These are phyloP conservation scores for Cronartium quercuum DNA, from an alignment of 1,284 basidiomycete species.

Conservation along the genomic window DNA sequence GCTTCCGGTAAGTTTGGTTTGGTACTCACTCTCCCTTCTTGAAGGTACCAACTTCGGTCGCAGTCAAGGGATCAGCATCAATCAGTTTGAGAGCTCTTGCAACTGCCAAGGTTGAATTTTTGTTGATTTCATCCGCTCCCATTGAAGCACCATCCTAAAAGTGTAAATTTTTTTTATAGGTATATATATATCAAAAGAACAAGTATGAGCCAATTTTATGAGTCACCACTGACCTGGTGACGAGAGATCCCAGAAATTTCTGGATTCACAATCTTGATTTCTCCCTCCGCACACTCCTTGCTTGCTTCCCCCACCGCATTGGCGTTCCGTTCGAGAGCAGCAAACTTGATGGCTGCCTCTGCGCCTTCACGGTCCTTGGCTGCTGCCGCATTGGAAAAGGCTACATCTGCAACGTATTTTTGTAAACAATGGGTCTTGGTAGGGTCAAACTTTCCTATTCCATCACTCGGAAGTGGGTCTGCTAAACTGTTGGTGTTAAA, in stretches of 20 bases:
- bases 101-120: conserved; percentile 7
- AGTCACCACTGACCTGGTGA: conserved; percentile 11
- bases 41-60: conserved; percentile 11
- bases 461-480: not conserved
- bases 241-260: conserved; percentile 13
- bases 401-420: conserved; percentile 16
- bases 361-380: conserved; percentile 57
- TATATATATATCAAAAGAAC: not conserved
- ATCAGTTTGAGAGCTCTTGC: conserved; percentile 10
- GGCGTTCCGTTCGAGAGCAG: conserved; percentile 64
- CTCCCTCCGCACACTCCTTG: not conserved
- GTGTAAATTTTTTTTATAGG: not conserved
- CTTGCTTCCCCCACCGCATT: conserved; percentile 54
- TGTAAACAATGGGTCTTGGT: conserved; percentile 13
- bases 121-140: conserved; percentile 9
- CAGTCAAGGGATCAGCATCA: conserved; percentile 2
- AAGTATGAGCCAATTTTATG: not conserved
- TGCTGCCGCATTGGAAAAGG: conserved; percentile 53
- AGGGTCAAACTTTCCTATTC: conserved; percentile 7
- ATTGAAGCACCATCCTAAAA: conserved; percentile 13
- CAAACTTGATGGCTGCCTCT: conserved; percentile 60
- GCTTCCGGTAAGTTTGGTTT: not conserved
- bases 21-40: conserved; percentile 13
- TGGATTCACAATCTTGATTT: not conserved
- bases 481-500: not conserved